Conservation (phyloP, 768 basidiomycete genomes). For the Dioszegia aurantiaca region DNA sequence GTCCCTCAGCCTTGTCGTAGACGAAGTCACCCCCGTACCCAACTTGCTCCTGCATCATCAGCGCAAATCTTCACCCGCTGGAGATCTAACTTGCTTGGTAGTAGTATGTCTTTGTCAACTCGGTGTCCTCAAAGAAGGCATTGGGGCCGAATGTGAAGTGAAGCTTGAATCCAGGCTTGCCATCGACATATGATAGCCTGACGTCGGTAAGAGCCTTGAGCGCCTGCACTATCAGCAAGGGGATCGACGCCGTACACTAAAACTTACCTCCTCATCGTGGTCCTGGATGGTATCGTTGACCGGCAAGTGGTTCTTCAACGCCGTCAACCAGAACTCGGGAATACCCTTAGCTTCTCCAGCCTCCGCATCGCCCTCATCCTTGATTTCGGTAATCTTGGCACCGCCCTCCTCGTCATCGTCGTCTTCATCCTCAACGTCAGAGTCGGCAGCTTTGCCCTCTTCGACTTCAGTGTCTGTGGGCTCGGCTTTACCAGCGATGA, state of each 20-base stretch:
- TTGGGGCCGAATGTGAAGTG: slow-evolving; percentile 75
- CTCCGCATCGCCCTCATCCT: slow-evolving; percentile 46
- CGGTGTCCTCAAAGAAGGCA: slow-evolving; percentile 79
- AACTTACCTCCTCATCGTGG: slow-evolving; percentile 64
- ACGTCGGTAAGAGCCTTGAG: slow-evolving; percentile 80
- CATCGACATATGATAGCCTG: slow-evolving; percentile 68
- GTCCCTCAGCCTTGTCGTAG: slow-evolving; percentile 89
- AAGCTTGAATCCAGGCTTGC: slow-evolving; percentile 77
- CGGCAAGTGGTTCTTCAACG: slow-evolving; percentile 83
- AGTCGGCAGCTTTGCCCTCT: slow-evolving; percentile 68
- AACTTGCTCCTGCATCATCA: slow-evolving; percentile 63
- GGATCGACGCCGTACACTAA: too few relatives aligned
- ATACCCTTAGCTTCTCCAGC: slow-evolving; percentile 59
- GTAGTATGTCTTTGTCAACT: slow-evolving; percentile 87
- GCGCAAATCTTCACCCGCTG: slow-evolving; percentile 48
- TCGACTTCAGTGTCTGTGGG: slow-evolving; percentile 79
- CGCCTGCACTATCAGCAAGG: slow-evolving; percentile 56
- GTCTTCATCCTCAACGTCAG: slow-evolving; percentile 67
- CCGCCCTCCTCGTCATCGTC: slow-evolving; percentile 58
- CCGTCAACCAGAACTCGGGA: slow-evolving; percentile 97
- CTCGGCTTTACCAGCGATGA: slow-evolving; percentile 72
- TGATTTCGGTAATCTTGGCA: slow-evolving; percentile 43
- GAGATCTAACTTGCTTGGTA: slow-evolving; percentile 57
- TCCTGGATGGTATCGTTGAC: slow-evolving; percentile 88
- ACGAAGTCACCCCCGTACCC: slow-evolving; percentile 96